Evolutionary conservation across 192 early-diverging fungal species (phyloP).

Genomic region (Backusella mclennaniae): DNA sequence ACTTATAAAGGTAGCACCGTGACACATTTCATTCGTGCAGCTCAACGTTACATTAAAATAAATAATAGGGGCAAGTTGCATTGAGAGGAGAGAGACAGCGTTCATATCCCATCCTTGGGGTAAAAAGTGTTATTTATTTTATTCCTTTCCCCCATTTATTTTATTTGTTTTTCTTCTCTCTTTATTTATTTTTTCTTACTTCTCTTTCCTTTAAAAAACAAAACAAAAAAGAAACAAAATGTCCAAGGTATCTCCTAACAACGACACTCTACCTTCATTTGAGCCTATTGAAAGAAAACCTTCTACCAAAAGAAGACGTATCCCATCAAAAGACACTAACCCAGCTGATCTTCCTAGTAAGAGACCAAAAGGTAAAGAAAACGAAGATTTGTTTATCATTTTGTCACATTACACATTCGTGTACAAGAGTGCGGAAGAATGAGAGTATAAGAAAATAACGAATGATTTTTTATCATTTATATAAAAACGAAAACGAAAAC

Average conservation of each 20-base stretch:
- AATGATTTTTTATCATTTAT: neutral
- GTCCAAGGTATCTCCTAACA: constrained; percentile 9
- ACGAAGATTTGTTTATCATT: neutral
- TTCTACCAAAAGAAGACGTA: constrained; percentile 9
- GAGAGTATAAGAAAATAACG: neutral
- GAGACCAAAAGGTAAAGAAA: constrained; percentile 7
- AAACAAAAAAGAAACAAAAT: neutral
- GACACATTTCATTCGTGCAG: constrained; percentile 9
- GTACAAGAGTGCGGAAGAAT: neutral
- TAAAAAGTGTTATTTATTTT: neutral
- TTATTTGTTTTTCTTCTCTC: neutral
- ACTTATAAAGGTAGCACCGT: neutral
- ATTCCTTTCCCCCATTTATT: neutral
- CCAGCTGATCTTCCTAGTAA: neutral
- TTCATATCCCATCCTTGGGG: constrained; percentile 9
- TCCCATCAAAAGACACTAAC: neutral
- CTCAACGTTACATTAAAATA: constrained; percentile 9
- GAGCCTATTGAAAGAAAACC: constrained; percentile 7
- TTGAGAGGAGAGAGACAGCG: constrained; percentile 1
- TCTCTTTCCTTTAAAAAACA: neutral
- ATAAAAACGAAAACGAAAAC: neutral
- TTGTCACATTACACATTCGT: neutral
- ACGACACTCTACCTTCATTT: constrained; percentile 12
- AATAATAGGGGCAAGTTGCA: constrained; percentile 6
- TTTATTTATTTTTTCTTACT: neutral